Conservation (phyloP, 176 grass and related monocot genomes). For the Zoysia pacifica region DNA sequence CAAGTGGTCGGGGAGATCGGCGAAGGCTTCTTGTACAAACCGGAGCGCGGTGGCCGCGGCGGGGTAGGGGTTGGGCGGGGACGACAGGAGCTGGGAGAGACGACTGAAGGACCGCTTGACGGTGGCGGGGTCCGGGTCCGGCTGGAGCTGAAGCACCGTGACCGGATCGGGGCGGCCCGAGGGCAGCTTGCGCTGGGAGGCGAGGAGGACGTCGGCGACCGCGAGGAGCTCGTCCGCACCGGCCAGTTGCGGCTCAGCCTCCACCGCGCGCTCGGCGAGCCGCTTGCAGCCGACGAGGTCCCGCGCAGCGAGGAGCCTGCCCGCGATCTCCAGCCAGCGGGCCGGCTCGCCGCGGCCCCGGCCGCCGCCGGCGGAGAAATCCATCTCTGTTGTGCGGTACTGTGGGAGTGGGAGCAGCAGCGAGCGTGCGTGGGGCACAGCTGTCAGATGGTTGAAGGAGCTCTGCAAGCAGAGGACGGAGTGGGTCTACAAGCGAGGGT, state of each 20-base stretch:
- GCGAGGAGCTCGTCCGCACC: constrained; percentile 88
- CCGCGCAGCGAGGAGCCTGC: constrained; percentile 66
- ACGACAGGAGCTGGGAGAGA: constrained; percentile 68
- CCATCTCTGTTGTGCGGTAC: constrained; percentile 43
- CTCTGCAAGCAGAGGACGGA: background rate
- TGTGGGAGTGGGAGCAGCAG: background rate
- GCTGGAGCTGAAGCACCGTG: constrained; percentile 53
- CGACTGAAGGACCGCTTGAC: constrained; percentile 59
- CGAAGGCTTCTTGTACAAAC: constrained; percentile 63
- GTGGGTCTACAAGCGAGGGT: too few relatives aligned
- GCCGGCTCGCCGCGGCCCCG: constrained; percentile 63
- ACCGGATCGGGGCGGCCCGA: constrained; percentile 76
- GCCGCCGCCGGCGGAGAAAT: constrained; percentile 47
- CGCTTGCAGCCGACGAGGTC: constrained; percentile 93
- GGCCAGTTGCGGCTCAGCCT: constrained; percentile 65
- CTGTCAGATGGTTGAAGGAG: constrained; percentile 21
- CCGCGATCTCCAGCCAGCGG: constrained; percentile 80
- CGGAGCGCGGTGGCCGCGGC: constrained; percentile 65
- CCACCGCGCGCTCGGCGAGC: constrained; percentile 84
- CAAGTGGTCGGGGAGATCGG: constrained; percentile 59
- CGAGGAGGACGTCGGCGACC: constrained; percentile 88
- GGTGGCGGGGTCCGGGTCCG: constrained; percentile 32
- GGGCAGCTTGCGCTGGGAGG: constrained; percentile 74
- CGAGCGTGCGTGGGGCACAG: constrained; percentile 22
- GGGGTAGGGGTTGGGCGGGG: constrained; percentile 51